Evolutionary conservation across 306 rosid species (phyloP).

Genomic region (Urtica urens): DNA sequence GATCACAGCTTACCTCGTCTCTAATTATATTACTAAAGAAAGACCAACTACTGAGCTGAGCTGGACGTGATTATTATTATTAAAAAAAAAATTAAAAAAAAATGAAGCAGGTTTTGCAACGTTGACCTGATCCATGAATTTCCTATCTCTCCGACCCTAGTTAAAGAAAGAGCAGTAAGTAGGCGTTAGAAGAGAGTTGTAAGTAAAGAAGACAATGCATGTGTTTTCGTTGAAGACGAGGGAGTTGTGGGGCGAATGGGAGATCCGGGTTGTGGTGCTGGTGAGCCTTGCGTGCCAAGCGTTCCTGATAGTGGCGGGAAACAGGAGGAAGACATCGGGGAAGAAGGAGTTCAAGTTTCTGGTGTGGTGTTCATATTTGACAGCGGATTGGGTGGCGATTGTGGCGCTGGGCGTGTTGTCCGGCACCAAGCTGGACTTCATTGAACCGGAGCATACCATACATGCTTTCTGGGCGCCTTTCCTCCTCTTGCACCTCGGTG

Average conservation of each 20-base stretch:
- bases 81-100: too few relatives aligned
- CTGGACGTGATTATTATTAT: too few relatives aligned
- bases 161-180: not conserved
- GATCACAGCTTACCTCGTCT: too few relatives aligned
- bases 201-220: not conserved
- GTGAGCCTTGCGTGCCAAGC: slow-evolving; percentile 22
- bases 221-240: not conserved
- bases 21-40: too few relatives aligned
- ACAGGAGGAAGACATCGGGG: slow-evolving; percentile 14
- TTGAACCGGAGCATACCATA: not conserved
- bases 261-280: slow-evolving; percentile 15
- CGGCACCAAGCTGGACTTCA: not conserved
- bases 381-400: slow-evolving; percentile 27
- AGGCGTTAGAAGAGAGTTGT: not conserved
- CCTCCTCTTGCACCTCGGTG: slow-evolving; percentile 34
- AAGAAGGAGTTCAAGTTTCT: not conserved
- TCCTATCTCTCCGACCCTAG: too few relatives aligned
- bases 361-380: slow-evolving; percentile 22
- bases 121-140: too few relatives aligned
- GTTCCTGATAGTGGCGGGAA: slow-evolving; percentile 16
- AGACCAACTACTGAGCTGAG: too few relatives aligned
- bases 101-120: too few relatives aligned
- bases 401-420: slow-evolving; percentile 18
- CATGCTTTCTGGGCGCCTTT: slow-evolving; percentile 30
- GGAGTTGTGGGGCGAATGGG: slow-evolving; percentile 20